These are phyloP conservation scores for Nicotiana sylvestris DNA, from an alignment of 257 asterid genomes.

Conservation along the genomic window DNA sequence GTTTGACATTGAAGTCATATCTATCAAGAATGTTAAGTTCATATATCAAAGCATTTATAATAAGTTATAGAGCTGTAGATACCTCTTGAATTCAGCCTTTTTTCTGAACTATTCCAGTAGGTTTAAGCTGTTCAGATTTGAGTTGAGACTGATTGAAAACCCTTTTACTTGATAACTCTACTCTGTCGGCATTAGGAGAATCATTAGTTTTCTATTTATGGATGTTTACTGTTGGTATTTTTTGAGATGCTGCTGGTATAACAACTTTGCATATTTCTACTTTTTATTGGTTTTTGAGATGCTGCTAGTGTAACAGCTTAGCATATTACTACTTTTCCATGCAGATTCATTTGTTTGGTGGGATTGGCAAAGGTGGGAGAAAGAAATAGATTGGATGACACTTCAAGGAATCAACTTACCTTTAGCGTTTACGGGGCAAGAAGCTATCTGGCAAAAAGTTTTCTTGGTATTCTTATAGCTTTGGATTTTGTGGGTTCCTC, in stretches of 20 bases:
- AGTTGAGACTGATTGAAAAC: background rate
- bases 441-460: constrained; percentile 92
- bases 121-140: constrained; percentile 6
- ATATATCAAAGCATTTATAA: background rate
- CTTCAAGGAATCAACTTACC: constrained; percentile 94
- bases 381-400: constrained; percentile 98
- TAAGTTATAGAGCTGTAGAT: background rate
- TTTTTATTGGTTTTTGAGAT: background rate
- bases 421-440: constrained; percentile 94
- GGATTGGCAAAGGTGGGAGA: constrained; percentile 99
- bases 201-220: background rate
- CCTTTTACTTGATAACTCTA: background rate
- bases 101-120: background rate
- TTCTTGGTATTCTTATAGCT: constrained; percentile 48
- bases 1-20: background rate
- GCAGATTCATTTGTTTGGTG: constrained; percentile 99
- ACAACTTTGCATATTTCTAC: background rate
- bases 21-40: background rate
- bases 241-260: background rate
- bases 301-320: constrained; percentile 24
- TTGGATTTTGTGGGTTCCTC: background rate
- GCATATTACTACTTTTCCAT: constrained; percentile 11
- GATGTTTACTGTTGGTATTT: background rate
- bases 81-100: background rate
- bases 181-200: background rate